Conservation (phyloP, 306 rosid species). For the Calophaca sinica region DNA sequence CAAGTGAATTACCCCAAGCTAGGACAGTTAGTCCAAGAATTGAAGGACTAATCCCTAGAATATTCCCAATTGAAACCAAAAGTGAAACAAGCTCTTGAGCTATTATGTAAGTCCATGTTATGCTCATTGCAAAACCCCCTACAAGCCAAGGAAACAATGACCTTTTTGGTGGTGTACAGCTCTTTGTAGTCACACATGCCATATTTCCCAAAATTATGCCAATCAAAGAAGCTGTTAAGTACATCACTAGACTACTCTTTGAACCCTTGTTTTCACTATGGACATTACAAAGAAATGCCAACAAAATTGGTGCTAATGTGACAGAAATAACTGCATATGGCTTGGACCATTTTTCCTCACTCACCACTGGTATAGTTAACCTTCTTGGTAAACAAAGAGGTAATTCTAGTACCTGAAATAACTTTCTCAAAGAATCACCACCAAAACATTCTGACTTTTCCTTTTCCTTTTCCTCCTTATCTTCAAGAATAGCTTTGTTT, state of each 20-base stretch:
- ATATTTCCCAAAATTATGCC: slow-evolving; percentile 66
- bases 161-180: slow-evolving; percentile 65
- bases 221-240: slow-evolving; percentile 48
- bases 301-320: slow-evolving; percentile 68
- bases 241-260: slow-evolving; percentile 42
- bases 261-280: slow-evolving; percentile 48
- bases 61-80: slow-evolving; percentile 60
- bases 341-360: slow-evolving; percentile 78
- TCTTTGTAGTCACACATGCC: slow-evolving; percentile 60
- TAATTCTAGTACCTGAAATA: slow-evolving; percentile 53
- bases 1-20: slow-evolving; percentile 67
- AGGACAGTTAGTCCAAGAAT: slow-evolving; percentile 55
- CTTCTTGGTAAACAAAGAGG: slow-evolving; percentile 85
- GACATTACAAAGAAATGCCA: slow-evolving; percentile 56
- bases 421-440: slow-evolving; percentile 10
- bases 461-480: slow-evolving; percentile 9
- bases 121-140: slow-evolving; percentile 78
- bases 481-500: slow-evolving; percentile 39
- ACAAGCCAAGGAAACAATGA: slow-evolving; percentile 71
- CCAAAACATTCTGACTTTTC: background rate
- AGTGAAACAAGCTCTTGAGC: slow-evolving; percentile 77
- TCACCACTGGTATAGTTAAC: slow-evolving; percentile 74
- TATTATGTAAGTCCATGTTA: slow-evolving; percentile 78
- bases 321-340: slow-evolving; percentile 75
- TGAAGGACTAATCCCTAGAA: slow-evolving; percentile 54